These are phyloP conservation scores for Fusarium hostae DNA, from an alignment of 2,329 filamentous ascomycete genomes.

Conservation along the genomic window DNA sequence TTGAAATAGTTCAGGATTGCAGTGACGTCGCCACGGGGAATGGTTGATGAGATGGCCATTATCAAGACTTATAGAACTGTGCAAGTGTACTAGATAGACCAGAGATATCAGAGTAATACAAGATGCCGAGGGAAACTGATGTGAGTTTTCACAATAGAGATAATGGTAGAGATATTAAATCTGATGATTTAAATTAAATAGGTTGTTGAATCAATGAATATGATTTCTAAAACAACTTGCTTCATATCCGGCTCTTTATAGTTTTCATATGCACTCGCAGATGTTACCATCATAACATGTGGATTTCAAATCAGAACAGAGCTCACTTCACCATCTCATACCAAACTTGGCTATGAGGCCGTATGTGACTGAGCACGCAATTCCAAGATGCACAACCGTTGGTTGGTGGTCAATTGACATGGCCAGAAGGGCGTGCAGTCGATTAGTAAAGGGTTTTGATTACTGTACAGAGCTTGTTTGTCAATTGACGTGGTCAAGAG, in stretches of 20 bases:
- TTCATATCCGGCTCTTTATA: slow-evolving; percentile 33
- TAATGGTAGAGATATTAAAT: background rate
- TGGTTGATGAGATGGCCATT: slow-evolving; percentile 55
- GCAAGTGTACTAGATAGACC: background rate
- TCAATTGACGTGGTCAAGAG: background rate
- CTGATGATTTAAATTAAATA: background rate
- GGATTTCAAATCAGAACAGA: slow-evolving; percentile 46
- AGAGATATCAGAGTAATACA: background rate
- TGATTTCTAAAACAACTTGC: slow-evolving; percentile 2
- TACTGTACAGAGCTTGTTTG: slow-evolving; percentile 31
- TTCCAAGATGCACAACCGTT: slow-evolving; percentile 31
- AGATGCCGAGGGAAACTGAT: slow-evolving; percentile 7
- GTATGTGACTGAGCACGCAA: slow-evolving; percentile 42
- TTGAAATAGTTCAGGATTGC: slow-evolving; percentile 74
- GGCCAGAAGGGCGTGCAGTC: slow-evolving; percentile 24
- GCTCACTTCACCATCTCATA: slow-evolving; percentile 22
- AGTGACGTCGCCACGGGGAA: slow-evolving; percentile 69
- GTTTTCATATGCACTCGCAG: background rate
- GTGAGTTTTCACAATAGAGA: background rate
- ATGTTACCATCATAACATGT: slow-evolving; percentile 6
- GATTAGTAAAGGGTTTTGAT: slow-evolving; percentile 42
- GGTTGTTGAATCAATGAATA: background rate
- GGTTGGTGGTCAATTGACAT: slow-evolving; percentile 33
- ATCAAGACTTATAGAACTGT: slow-evolving; percentile 6
- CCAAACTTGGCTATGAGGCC: slow-evolving; percentile 31